Conservation (phyloP, 306 rosid genomes). For the Sicyos baderoa region DNA sequence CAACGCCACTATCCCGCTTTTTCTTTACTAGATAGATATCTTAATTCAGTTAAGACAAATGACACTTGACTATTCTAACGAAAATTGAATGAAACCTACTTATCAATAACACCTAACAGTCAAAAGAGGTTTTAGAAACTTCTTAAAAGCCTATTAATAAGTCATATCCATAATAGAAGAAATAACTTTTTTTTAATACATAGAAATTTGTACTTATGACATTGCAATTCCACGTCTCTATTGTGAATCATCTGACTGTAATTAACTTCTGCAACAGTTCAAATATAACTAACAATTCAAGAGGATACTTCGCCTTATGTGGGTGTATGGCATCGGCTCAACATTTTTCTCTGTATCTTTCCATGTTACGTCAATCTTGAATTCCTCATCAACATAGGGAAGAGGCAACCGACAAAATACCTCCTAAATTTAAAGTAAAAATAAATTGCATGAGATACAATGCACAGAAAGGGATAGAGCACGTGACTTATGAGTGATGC, state of each 20-base stretch:
- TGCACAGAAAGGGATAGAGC: not conserved
- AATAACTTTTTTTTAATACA: not conserved
- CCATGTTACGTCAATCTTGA: conserved; percentile 70
- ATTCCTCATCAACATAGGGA: conserved; percentile 65
- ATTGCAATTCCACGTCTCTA: not conserved
- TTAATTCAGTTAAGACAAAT: conserved; percentile 44
- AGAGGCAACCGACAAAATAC: conserved; percentile 61
- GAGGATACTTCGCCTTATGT: conserved; percentile 88
- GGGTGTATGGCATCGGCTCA: conserved; percentile 69
- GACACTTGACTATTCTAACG: conserved; percentile 11
- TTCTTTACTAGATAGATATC: conserved; percentile 77
- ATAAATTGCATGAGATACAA: not conserved
- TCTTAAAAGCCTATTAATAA: not conserved
- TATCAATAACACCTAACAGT: not conserved
- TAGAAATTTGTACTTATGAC: not conserved
- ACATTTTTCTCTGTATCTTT: conserved; percentile 54
- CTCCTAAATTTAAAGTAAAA: conserved; percentile 39
- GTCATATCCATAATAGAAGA: not conserved
- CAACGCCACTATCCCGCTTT: conserved; percentile 58
- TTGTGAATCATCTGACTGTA: not conserved
- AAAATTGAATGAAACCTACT: not conserved
- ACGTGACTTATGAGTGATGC: not conserved
- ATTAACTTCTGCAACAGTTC: conserved; percentile 11
- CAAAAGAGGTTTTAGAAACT: not conserved
- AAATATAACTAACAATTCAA: conserved; percentile 15